A percentile compares a stretch with the other conserved stretches of the same genome.
Evolutionary conservation across 2,329 filamentous ascomycete species (phyloP).

Genomic region (Venturia carpophila): DNA sequence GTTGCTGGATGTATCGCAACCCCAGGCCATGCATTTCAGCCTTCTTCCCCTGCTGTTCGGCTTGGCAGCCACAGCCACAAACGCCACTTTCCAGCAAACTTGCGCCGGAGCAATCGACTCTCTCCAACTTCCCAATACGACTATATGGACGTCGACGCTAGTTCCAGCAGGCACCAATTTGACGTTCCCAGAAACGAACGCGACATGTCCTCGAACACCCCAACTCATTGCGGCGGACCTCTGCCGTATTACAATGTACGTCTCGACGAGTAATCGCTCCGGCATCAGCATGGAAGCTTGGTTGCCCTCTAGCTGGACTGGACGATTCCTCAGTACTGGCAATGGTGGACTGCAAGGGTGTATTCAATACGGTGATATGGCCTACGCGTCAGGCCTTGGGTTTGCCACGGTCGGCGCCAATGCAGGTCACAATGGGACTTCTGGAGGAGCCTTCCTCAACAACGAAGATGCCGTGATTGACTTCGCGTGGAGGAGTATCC

Average conservation of each 20-base stretch:
- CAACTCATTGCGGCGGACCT: constrained; percentile 31
- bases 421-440: constrained; percentile 37
- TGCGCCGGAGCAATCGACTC: neutral
- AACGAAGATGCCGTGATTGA: constrained; percentile 37
- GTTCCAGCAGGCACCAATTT: constrained; percentile 9
- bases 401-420: constrained; percentile 37
- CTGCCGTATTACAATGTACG: constrained; percentile 35
- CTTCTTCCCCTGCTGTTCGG: neutral
- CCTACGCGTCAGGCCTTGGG: constrained; percentile 32
- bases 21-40: neutral
- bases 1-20: neutral
- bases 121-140: constrained; percentile 1
- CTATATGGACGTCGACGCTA: neutral
- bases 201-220: constrained; percentile 31
- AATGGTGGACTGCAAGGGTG: constrained; percentile 38
- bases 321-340: constrained; percentile 33
- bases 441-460: constrained; percentile 40
- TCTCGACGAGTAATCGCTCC: constrained; percentile 33
- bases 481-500: constrained; percentile 25
- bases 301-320: constrained; percentile 37
- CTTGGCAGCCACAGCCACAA: neutral
- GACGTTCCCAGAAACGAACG: constrained; percentile 22
- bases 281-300: constrained; percentile 40
- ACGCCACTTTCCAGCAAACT: neutral
- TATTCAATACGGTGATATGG: constrained; percentile 31